Conservation (phyloP, 192 early-diverging fungal genomes). For the Backusella tarrabulga region DNA sequence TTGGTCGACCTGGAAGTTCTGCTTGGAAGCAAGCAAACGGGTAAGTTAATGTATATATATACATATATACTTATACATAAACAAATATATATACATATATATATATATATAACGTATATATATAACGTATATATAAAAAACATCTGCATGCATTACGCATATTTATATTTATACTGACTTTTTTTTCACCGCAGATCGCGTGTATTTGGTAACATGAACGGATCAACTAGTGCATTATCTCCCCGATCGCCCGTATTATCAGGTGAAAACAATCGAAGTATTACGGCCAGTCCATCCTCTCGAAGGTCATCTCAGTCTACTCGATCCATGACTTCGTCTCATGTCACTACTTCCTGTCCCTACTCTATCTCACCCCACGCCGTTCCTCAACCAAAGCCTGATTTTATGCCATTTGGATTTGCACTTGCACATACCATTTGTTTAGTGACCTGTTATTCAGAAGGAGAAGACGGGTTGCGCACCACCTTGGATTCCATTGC, state of each 20-base stretch:
- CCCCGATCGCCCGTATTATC: neutral
- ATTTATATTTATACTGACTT: neutral
- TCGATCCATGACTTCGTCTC: neutral
- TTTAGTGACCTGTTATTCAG: slow-evolving; percentile 79
- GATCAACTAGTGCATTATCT: slow-evolving; percentile 2
- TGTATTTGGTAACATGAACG: neutral
- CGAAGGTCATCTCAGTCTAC: slow-evolving; percentile 22
- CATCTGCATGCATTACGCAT: neutral
- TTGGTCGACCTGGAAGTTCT: slow-evolving; percentile 19
- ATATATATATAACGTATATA: neutral
- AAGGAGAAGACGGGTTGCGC: slow-evolving; percentile 65
- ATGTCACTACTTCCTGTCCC: slow-evolving; percentile 15
- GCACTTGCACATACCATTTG: slow-evolving; percentile 62
- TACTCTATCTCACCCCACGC: slow-evolving; percentile 37
- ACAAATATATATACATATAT: neutral
- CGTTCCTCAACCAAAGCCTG: slow-evolving; percentile 39
- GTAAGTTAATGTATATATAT: neutral
- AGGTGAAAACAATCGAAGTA: slow-evolving; percentile 3
- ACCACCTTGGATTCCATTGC: slow-evolving; percentile 80
- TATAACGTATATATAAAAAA: neutral
- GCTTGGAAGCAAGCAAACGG: slow-evolving; percentile 26
- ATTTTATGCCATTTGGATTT: slow-evolving; percentile 54
- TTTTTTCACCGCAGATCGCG: slow-evolving; percentile 11
- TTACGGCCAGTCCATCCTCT: slow-evolving; percentile 12
- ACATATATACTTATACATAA: neutral